Evolutionary conservation across 2,329 filamentous ascomycete species (phyloP).

Genomic region (Ophiostoma sp.): DNA sequence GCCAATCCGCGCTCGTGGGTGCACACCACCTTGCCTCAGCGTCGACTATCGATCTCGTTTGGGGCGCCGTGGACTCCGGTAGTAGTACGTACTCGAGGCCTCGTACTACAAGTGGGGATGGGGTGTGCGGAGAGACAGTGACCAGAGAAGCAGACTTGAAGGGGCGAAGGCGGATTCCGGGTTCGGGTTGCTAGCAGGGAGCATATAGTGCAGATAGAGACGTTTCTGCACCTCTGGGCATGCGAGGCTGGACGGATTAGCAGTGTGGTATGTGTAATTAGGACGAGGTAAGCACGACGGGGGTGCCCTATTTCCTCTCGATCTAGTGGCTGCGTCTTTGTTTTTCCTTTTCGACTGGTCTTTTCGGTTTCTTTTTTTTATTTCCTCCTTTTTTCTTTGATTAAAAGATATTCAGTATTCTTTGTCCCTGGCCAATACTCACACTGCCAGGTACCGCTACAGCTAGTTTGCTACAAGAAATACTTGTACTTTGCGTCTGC

Average conservation of each 20-base stretch:
- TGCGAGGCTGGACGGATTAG: not conserved
- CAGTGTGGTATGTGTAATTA: not conserved
- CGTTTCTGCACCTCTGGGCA: not conserved
- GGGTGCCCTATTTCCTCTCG: too few species aligned
- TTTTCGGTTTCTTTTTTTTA: not conserved
- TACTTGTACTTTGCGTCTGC: not conserved
- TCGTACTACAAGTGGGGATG: not conserved
- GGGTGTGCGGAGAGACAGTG: slow-evolving; percentile 4
- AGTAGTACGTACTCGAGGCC: not conserved
- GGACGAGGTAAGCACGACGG: not conserved
- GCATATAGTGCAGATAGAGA: not conserved
- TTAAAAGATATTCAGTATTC: not conserved
- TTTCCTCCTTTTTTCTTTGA: not conserved
- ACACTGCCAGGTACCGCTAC: not conserved
- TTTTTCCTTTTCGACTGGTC: not conserved
- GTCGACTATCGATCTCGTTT: too few species aligned
- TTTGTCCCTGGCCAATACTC: not conserved
- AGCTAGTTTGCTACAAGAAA: not conserved
- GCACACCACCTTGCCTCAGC: not conserved
- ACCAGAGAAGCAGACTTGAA: not conserved
- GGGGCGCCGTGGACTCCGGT: not conserved
- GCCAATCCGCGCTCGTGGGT: slow-evolving; percentile 10
- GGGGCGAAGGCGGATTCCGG: slow-evolving; percentile 9
- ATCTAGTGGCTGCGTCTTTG: too few species aligned
- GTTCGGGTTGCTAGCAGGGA: not conserved